These are phyloP conservation scores for Chaetomium fimeti DNA, from an alignment of 495 filamentous ascomycete genomes.

Conservation along the genomic window DNA sequence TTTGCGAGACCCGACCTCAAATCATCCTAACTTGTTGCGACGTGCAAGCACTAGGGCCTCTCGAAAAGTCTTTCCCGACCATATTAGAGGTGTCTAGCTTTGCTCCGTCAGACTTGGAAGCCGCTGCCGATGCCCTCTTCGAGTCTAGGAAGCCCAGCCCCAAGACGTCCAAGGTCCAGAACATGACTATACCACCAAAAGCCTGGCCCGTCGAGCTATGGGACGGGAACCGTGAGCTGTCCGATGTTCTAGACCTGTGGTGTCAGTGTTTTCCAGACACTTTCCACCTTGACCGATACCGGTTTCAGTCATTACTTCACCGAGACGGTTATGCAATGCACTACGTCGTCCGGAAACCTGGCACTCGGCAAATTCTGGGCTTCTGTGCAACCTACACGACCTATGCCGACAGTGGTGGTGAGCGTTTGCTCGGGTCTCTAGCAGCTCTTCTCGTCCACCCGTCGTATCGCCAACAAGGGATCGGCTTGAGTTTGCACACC, in stretches of 20 bases:
- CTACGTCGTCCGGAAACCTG: slow-evolving; percentile 58
- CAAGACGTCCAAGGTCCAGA: slow-evolving; percentile 34
- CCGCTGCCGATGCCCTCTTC: slow-evolving; percentile 56
- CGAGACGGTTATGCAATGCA: slow-evolving; percentile 62
- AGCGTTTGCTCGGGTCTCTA: slow-evolving; percentile 57
- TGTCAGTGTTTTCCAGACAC: slow-evolving; percentile 46
- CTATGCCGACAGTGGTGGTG: slow-evolving; percentile 51
- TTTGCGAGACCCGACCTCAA: slow-evolving; percentile 51
- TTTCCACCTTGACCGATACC: slow-evolving; percentile 46
- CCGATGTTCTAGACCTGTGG: slow-evolving; percentile 50
- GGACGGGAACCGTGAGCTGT: slow-evolving; percentile 43
- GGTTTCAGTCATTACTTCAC: slow-evolving; percentile 54
- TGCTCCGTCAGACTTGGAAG: slow-evolving; percentile 51
- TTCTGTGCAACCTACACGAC: slow-evolving; percentile 61
- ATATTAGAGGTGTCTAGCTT: slow-evolving; percentile 51
- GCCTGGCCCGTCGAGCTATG: slow-evolving; percentile 51
- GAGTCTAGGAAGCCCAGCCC: slow-evolving; percentile 23
- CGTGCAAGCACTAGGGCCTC: slow-evolving; percentile 36
- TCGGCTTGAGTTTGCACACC: slow-evolving; percentile 58
- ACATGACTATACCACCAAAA: slow-evolving; percentile 41
- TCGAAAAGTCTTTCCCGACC: slow-evolving; percentile 46
- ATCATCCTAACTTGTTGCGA: slow-evolving; percentile 51
- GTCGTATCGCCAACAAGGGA: slow-evolving; percentile 52
- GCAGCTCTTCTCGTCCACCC: slow-evolving; percentile 58
- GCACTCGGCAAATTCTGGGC: slow-evolving; percentile 51